phyloP scores from a whole-genome alignment of 2,329 filamentous ascomycete species.

The Lomentospora prolificans region DNA sequence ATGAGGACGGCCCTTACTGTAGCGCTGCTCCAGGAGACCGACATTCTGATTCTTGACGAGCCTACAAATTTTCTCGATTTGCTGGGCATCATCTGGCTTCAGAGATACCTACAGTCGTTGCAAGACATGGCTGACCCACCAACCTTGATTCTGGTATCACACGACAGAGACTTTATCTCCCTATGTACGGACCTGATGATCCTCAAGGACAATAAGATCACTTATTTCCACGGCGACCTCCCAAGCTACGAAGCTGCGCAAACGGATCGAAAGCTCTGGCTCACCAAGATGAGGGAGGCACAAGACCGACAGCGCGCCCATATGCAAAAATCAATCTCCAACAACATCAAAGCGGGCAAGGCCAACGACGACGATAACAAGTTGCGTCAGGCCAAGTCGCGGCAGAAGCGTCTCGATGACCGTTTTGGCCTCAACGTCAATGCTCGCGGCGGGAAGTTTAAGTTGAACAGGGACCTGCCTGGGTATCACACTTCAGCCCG shows the following conservation, averaged over 20 bases:
- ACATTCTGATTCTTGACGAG: conserved; percentile 75
- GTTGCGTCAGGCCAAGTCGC: conserved; percentile 71
- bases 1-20: conserved; percentile 59
- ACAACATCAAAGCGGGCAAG: conserved; percentile 66
- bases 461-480: conserved; percentile 62
- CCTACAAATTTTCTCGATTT: conserved; percentile 82
- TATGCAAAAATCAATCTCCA: conserved; percentile 66
- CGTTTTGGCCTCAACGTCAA: conserved; percentile 68
- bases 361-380: conserved; percentile 77
- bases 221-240: conserved; percentile 67
- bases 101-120: conserved; percentile 56
- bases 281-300: conserved; percentile 69
- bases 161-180: conserved; percentile 74
- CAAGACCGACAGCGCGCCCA: conserved; percentile 73
- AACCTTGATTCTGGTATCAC: conserved; percentile 71
- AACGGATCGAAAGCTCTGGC: conserved; percentile 56
- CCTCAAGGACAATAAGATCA: conserved; percentile 59
- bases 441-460: conserved; percentile 65
- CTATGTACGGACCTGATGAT: conserved; percentile 70
- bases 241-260: conserved; percentile 60
- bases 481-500: conserved; percentile 52
- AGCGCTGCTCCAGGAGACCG: conserved; percentile 60
- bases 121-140: conserved; percentile 41
- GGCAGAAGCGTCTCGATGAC: conserved; percentile 78
- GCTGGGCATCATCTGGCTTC: conserved; percentile 75